A percentile compares a stretch with the other conserved stretches of the same genome.
phyloP scores from a whole-genome alignment of 2,329 filamentous ascomycete species.

The Alternaria sp. region DNA sequence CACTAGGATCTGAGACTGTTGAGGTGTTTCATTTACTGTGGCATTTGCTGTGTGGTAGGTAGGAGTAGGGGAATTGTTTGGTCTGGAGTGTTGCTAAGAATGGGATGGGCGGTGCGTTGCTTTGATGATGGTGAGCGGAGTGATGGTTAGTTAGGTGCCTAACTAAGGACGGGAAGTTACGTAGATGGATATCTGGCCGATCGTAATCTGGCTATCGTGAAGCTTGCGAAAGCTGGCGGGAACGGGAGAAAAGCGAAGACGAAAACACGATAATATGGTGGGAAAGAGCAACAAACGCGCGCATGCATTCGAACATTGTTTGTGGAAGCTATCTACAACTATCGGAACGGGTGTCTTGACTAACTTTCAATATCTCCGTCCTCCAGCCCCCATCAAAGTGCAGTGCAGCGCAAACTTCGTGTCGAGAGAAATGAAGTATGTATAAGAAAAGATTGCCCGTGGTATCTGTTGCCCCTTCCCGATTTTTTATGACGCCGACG shows the following conservation, averaged over 20 bases:
- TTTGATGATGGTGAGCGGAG: not conserved
- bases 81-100: not conserved
- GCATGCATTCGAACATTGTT: constrained; percentile 23
- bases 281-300: constrained; percentile 28
- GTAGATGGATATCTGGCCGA: not conserved
- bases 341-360: not conserved
- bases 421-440: constrained; percentile 7
- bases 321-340: not conserved
- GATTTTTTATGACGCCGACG: constrained; percentile 29
- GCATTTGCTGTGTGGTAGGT: not conserved
- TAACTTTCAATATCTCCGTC: not conserved
- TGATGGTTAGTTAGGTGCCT: not conserved
- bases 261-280: not conserved
- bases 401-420: not conserved
- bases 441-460: constrained; percentile 17
- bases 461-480: constrained; percentile 20
- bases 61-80: not conserved
- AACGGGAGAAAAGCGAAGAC: not conserved
- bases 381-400: not conserved
- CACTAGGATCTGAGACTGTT: constrained; percentile 4
- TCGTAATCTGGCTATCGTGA: not conserved
- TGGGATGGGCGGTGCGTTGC: not conserved
- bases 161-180: not conserved
- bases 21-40: constrained; percentile 10
- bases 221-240: not conserved